Evolutionary conservation across 495 filamentous ascomycete species (phyloP).

Genomic region (Podospora fimiseda): DNA sequence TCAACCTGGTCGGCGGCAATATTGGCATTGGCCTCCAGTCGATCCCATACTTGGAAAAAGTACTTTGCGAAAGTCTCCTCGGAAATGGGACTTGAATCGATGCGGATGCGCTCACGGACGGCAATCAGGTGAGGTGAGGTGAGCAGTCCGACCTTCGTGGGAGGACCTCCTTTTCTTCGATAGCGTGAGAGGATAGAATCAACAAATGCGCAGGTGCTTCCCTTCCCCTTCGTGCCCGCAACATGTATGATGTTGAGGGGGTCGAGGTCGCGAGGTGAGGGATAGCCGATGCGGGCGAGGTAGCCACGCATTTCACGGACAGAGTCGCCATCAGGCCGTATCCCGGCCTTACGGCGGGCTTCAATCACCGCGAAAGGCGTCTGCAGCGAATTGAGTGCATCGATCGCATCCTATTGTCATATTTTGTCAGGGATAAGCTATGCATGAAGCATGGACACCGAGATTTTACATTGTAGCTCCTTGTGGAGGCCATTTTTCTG

Average conservation of each 20-base stretch:
- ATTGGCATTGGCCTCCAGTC: slow-evolving; percentile 25
- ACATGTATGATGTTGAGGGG: slow-evolving; percentile 73
- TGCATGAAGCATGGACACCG: not conserved
- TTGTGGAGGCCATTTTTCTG: slow-evolving; percentile 11
- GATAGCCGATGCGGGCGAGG: slow-evolving; percentile 68
- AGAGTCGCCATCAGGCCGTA: slow-evolving; percentile 58
- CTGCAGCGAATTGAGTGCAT: slow-evolving; percentile 83
- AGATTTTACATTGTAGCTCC: slow-evolving; percentile 21
- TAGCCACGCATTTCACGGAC: slow-evolving; percentile 73
- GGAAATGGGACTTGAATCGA: slow-evolving; percentile 66
- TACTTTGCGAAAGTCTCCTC: slow-evolving; percentile 50
- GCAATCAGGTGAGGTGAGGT: slow-evolving; percentile 85
- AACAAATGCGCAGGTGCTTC: slow-evolving; percentile 66
- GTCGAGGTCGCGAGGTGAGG: slow-evolving; percentile 61
- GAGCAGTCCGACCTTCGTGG: slow-evolving; percentile 68
- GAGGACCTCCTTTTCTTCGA: slow-evolving; percentile 25
- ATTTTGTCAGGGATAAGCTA: not conserved
- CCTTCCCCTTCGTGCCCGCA: slow-evolving; percentile 91
- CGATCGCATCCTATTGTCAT: slow-evolving; percentile 62
- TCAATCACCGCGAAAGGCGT: slow-evolving; percentile 77
- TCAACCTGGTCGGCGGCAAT: slow-evolving; percentile 19
- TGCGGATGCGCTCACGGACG: slow-evolving; percentile 82
- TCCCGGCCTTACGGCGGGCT: slow-evolving; percentile 61
- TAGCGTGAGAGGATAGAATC: slow-evolving; percentile 47
- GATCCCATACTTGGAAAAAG: slow-evolving; percentile 63